Evolutionary conservation across 1,284 basidiomycete species (phyloP).

Genomic region (Calocybe gambosa): DNA sequence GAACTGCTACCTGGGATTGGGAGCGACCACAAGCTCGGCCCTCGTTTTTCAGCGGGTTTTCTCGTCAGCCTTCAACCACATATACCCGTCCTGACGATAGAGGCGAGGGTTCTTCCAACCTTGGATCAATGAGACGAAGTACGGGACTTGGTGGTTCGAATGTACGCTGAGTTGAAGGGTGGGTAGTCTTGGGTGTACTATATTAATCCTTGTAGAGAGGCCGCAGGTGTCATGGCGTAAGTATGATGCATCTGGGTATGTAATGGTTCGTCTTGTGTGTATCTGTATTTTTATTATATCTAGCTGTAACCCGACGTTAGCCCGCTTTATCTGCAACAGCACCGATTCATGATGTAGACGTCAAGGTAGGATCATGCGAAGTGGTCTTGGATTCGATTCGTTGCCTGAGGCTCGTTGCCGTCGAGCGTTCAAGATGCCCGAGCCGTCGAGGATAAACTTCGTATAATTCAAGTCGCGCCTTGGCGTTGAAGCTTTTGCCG

Average conservation of each 20-base stretch:
- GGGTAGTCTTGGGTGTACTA: neutral
- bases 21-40: conserved; percentile 33
- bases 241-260: too few relatives aligned
- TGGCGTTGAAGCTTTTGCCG: neutral
- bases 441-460: conserved; percentile 13
- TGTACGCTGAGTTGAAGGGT: conserved; percentile 29
- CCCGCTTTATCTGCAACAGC: conserved; percentile 4
- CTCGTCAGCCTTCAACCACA: conserved; percentile 4
- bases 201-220: too few relatives aligned
- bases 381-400: neutral
- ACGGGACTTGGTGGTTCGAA: conserved; percentile 68
- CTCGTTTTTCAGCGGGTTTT: conserved; percentile 10
- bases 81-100: conserved; percentile 37
- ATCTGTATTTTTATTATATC: neutral
- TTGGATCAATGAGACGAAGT: conserved; percentile 60
- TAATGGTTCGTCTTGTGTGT: neutral
- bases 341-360: too few relatives aligned
- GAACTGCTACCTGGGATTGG: conserved; percentile 42
- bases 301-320: conserved; percentile 3
- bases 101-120: conserved; percentile 61
- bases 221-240: too few relatives aligned
- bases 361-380: neutral
- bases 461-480: neutral
- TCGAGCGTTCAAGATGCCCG: neutral
- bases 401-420: neutral